Evolutionary conservation across 2,329 filamentous ascomycete genomes (phyloP), one percentile per base, ranked within the genome.

Genomic region (Pseudogymnoascus sp.): DNA sequence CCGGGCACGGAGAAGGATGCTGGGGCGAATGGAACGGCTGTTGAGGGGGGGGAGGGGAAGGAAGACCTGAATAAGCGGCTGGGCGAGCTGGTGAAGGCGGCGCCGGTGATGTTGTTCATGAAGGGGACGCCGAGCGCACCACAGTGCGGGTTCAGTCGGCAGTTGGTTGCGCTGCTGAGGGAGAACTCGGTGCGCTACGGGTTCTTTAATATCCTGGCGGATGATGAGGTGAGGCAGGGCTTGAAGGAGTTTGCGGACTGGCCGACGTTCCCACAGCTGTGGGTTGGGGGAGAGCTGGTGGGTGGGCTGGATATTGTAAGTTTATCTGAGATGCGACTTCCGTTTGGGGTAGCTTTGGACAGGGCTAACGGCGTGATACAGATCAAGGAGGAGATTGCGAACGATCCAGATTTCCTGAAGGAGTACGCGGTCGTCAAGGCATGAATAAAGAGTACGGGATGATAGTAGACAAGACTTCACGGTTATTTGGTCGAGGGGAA

Each of bases 71-170:
- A 91, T 76, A 87, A 89, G 75, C 84, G 93, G 33, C 81, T 99
- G 38, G 83, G 78, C 19, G 90, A 96, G 69, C 82, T 99, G 37
- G 93, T 98, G 68, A 96, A 93, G 79, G 95, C 95, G 4, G 93
- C 95, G 33, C 91, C 93, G 0, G 93, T 99, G 33, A 99, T 99
- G 95, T 81, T 99, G 28, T 99, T 99, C 77, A 96, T 96, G 91
- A 96, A 96, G 79, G 93, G 92, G n/a, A 96, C 91, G 2, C 92
- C 92, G 0, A 90, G 87, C 68, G 84, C 86, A 33, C 92, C 92
- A 1, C 90, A 96, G 76, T 96, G 93, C 72, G 92, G 95, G 2
- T 99, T 99, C 78, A 96, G 91, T 68, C 82, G 93, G 69, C 92
- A 97, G 78, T 79, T 96, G 50, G 95, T 99, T 46, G 87, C 81